Percentiles rank a stretch among this genome's conserved stretches.
Conservation (phyloP, 257 asterid genomes). For the Henckelia pumila region DNA sequence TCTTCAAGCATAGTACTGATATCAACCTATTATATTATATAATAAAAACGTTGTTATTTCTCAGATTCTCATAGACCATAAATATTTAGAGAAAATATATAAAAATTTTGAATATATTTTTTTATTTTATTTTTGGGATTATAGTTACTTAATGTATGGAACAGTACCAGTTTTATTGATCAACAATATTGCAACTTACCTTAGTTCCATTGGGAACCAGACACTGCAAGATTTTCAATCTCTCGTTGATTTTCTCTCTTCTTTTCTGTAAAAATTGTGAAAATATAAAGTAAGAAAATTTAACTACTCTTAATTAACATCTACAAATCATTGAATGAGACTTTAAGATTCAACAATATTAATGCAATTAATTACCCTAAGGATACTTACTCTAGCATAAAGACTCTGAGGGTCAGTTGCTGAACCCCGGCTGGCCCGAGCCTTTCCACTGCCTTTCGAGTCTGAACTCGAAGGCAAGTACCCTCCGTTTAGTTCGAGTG, state of each 20-base stretch:
- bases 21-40: conserved; percentile 31
- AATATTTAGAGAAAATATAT: too few relatives aligned
- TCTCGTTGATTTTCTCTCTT: conserved; percentile 54
- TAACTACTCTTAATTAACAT: not conserved
- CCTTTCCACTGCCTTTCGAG: conserved; percentile 27
- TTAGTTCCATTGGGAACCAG: conserved; percentile 58
- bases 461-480: not conserved
- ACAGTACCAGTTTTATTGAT: too few relatives aligned
- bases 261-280: conserved; percentile 38
- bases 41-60: not conserved
- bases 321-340: not conserved
- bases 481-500: not conserved
- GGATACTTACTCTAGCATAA: conserved; percentile 45
- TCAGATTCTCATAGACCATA: not conserved
- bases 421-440: conserved; percentile 44
- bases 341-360: not conserved
- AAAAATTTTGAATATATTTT: too few relatives aligned
- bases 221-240: conserved; percentile 50
- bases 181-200: conserved; percentile 27
- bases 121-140: too few relatives aligned
- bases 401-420: conserved; percentile 60
- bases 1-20: conserved; percentile 66
- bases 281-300: not conserved
- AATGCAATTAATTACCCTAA: not conserved
- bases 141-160: too few relatives aligned